Conservation (phyloP, 495 filamentous ascomycete species). For the Aspergillus nidulans region DNA sequence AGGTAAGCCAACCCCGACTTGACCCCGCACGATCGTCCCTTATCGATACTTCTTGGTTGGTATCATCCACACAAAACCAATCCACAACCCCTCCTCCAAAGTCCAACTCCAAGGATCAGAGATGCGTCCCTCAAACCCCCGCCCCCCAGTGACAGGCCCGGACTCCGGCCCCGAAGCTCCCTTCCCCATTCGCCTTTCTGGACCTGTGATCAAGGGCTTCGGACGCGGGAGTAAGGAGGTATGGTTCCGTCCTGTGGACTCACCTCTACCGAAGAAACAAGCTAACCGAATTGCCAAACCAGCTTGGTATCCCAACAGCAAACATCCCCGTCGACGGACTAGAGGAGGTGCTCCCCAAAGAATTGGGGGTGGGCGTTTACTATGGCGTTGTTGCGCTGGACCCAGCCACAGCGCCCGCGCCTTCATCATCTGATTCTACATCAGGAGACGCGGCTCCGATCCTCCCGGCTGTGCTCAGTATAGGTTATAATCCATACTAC, state of each 20-base stretch:
- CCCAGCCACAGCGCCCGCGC: slow-evolving; percentile 22
- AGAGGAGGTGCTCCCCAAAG: slow-evolving; percentile 56
- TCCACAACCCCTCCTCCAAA: slow-evolving; percentile 3
- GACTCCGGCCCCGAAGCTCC: slow-evolving; percentile 67
- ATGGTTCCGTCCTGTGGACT: background rate
- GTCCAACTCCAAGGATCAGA: background rate
- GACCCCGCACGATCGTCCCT: background rate
- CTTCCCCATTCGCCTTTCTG: slow-evolving; percentile 76
- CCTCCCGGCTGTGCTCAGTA: slow-evolving; percentile 86
- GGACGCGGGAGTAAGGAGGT: slow-evolving; percentile 88
- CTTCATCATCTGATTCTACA: background rate
- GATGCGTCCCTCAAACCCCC: slow-evolving; percentile 44
- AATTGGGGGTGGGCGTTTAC: slow-evolving; percentile 76
- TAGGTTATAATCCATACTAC: slow-evolving; percentile 96
- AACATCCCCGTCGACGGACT: slow-evolving; percentile 84
- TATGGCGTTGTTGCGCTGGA: slow-evolving; percentile 78
- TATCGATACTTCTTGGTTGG: background rate
- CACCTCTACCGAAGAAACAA: background rate
- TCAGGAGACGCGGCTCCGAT: slow-evolving; percentile 36
- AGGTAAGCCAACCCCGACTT: background rate
- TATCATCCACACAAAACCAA: background rate
- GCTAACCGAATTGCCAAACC: background rate
- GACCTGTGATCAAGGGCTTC: slow-evolving; percentile 86
- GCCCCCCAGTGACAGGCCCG: slow-evolving; percentile 63
- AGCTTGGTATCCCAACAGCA: slow-evolving; percentile 93